Evolutionary conservation across 352 stramenopile genomes (phyloP), one percentile per base, ranked within the genome.

Genomic region (Blastocystis sp.): DNA sequence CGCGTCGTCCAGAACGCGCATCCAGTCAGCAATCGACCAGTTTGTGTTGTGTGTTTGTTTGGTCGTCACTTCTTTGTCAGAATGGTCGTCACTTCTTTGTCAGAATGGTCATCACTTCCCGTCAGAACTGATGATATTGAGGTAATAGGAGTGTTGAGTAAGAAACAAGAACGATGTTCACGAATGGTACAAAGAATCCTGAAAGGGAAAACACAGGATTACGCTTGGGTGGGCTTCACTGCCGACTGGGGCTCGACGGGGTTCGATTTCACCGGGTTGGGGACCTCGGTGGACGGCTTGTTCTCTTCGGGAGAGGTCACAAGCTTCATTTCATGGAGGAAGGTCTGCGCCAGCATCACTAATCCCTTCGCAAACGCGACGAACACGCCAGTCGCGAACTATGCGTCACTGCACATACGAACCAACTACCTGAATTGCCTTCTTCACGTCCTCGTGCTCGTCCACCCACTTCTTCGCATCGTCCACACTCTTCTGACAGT

Each of bases 41-140:
- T 77, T 77, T 59, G 66, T 51, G 21, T 45, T 4, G 26, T 6
- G 16, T 6, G 45, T 35, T 77, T 77, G n/a, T 21, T 77, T 77
- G 2, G 12, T 55, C 29, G 26, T 77, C 9, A 6, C 13, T 39
- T 74, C 26, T 51, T 51, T 19, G n/a, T 41, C 37, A 35, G 24
- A 41, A 16, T 74, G n/a, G n/a, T n/a, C n/a, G n/a, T n/a, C n/a
- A n/a, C n/a, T n/a, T n/a, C n/a, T n/a, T n/a, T n/a, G n/a, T n/a
- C n/a, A n/a, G n/a, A n/a, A n/a, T n/a, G n/a, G n/a, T n/a, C n/a
- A n/a, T n/a, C n/a, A n/a, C n/a, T n/a, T n/a, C n/a, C n/a, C n/a
- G n/a, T n/a, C n/a, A n/a, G n/a, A n/a, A n/a, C n/a, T n/a, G n/a
- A n/a, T n/a, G n/a, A n/a, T n/a, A n/a, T n/a, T n/a, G n/a, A n/a